These are phyloP conservation scores for Candida piceae DNA, from an alignment of 805 yeast genomes.

Conservation along the genomic window DNA sequence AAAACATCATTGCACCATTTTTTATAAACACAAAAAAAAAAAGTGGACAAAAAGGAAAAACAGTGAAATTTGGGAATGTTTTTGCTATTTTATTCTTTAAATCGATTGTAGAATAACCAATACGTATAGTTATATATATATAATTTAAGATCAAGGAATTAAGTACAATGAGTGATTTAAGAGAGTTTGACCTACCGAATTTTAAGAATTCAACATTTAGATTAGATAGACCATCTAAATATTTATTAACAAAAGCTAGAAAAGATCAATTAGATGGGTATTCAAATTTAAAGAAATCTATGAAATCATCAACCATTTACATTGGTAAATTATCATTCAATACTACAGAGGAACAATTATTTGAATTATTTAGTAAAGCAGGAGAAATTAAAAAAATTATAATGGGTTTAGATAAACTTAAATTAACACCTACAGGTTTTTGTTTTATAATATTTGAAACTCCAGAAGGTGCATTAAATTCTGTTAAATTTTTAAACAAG, in stretches of 20 bases:
- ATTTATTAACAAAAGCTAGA: conserved; percentile 62
- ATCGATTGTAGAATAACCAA: too few relatives aligned
- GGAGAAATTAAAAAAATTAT: conserved; percentile 76
- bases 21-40: too few relatives aligned
- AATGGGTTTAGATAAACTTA: conserved; percentile 92
- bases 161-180: conserved; percentile 18
- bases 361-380: conserved; percentile 77
- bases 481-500: conserved; percentile 75
- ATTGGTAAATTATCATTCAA: conserved; percentile 87
- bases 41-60: too few relatives aligned
- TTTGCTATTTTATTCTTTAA: too few relatives aligned
- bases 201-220: conserved; percentile 63
- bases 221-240: conserved; percentile 67
- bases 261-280: conserved; percentile 44
- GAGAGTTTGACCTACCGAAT: conserved; percentile 47
- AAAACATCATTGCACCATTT: too few relatives aligned
- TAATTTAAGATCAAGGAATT: too few relatives aligned
- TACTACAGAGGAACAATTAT: conserved; percentile 92
- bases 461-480: conserved; percentile 69
- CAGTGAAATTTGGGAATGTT: too few relatives aligned
- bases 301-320: conserved; percentile 71
- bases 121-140: too few relatives aligned
- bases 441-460: conserved; percentile 79
- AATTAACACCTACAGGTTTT: conserved; percentile 93
- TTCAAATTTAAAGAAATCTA: conserved; percentile 60